phyloP scores from a whole-genome alignment of 1,284 basidiomycete genomes.

The Cutaneotrichosporon curvatum region DNA sequence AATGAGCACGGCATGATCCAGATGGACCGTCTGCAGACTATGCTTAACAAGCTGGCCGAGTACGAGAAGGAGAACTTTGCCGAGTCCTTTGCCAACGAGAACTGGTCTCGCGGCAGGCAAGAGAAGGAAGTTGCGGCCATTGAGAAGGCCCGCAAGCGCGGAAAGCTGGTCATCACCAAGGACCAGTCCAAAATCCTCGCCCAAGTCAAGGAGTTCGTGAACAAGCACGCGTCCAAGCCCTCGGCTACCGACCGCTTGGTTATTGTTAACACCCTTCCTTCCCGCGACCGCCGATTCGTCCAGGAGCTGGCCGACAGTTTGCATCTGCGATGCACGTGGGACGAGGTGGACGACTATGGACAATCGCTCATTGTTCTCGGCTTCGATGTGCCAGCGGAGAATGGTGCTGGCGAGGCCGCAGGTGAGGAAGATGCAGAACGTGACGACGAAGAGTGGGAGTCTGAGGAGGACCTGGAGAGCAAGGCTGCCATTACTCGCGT shows the following conservation, averaged over 20 bases:
- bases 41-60: constrained; percentile 77
- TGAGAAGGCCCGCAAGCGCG: constrained; percentile 45
- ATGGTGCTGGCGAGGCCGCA: constrained; percentile 28
- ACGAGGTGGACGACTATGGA: constrained; percentile 79
- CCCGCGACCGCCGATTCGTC: constrained; percentile 71
- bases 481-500: constrained; percentile 70
- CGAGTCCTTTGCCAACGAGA: constrained; percentile 77
- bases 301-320: constrained; percentile 64
- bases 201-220: constrained; percentile 65
- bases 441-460: constrained; percentile 40
- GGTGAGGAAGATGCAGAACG: constrained; percentile 24
- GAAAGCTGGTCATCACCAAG: constrained; percentile 56
- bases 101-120: constrained; percentile 87
- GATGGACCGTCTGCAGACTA: constrained; percentile 69
- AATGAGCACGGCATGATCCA: constrained; percentile 85
- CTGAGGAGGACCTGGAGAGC: constrained; percentile 54
- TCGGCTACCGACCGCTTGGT: constrained; percentile 50
- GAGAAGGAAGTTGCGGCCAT: constrained; percentile 57
- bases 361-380: constrained; percentile 48
- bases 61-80: constrained; percentile 88
- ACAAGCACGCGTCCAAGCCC: constrained; percentile 51
- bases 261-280: constrained; percentile 68
- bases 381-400: constrained; percentile 53
- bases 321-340: constrained; percentile 71
- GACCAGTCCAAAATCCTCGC: constrained; percentile 70